phyloP scores from a whole-genome alignment of 2,329 filamentous ascomycete species.

The Exutisphaerella laricina region DNA sequence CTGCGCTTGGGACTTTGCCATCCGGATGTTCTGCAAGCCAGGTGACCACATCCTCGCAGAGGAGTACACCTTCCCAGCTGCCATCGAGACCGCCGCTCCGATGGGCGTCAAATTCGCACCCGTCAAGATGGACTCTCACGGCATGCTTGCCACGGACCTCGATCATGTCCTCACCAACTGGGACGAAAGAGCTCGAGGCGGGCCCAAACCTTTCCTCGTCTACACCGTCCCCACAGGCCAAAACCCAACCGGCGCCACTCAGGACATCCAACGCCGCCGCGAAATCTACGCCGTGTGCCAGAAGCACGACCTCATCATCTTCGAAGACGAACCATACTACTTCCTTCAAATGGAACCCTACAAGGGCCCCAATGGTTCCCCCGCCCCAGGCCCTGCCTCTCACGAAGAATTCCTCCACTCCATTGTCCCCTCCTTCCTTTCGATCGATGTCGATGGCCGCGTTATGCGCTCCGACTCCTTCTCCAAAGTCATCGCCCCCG shows the following conservation, averaged over 20 bases:
- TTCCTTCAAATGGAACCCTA: conserved; percentile 85
- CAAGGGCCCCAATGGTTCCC: conserved; percentile 48
- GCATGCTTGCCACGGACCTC: conserved; percentile 56
- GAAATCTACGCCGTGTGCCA: conserved; percentile 72
- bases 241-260: conserved; percentile 85
- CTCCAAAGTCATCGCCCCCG: conserved; percentile 86
- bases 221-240: conserved; percentile 77
- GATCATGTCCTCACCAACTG: conserved; percentile 61
- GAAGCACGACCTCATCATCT: conserved; percentile 78
- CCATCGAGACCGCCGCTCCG: conserved; percentile 59
- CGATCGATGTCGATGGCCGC: conserved; percentile 74
- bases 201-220: conserved; percentile 60
- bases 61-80: conserved; percentile 83
- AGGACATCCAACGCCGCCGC: conserved; percentile 59
- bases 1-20: conserved; percentile 72
- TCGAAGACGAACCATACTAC: conserved; percentile 94
- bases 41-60: conserved; percentile 79
- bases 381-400: conserved; percentile 52
- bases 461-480: conserved; percentile 90
- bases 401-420: conserved; percentile 68
- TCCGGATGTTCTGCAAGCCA: conserved; percentile 73
- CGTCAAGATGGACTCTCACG: conserved; percentile 61
- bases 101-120: conserved; percentile 57
- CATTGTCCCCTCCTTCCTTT: conserved; percentile 74
- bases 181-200: conserved; percentile 53